A percentile compares a stretch with the other conserved stretches of the same genome.
Evolutionary conservation across 257 asterid genomes (phyloP).

Genomic region (Vinca minor): DNA sequence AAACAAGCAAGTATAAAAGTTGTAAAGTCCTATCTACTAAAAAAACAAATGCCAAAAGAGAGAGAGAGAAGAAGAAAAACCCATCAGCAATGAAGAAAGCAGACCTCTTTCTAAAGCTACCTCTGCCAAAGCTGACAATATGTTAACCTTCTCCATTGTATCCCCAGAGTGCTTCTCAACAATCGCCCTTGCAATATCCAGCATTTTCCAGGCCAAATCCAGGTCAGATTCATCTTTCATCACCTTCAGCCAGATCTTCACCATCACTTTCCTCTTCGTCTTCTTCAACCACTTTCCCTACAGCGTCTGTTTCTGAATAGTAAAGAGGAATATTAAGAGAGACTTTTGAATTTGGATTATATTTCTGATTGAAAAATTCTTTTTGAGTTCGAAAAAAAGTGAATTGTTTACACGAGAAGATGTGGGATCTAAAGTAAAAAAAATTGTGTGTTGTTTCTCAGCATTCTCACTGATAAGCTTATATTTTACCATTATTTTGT

Average conservation of each 20-base stretch:
- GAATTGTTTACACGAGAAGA: too few species aligned
- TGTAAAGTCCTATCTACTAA: background rate
- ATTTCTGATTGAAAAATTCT: background rate
- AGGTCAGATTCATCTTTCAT: constrained; percentile 96
- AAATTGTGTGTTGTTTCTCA: too few species aligned
- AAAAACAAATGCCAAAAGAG: background rate
- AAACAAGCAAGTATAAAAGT: background rate
- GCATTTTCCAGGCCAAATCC: constrained; percentile 98
- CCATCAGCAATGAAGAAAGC: constrained; percentile 8
- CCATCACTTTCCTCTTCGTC: constrained; percentile 52
- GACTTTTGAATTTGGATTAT: too few species aligned
- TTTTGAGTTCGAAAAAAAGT: background rate
- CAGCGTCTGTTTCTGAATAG: constrained; percentile 11
- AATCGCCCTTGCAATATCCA: constrained; percentile 91
- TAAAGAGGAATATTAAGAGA: background rate
- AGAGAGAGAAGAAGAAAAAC: too few species aligned
- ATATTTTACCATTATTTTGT: too few species aligned
- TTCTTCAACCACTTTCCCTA: constrained; percentile 29
- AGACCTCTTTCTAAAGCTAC: constrained; percentile 95
- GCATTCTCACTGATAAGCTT: too few species aligned
- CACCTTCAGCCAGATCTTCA: constrained; percentile 73
- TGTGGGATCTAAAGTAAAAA: too few species aligned
- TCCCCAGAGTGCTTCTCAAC: constrained; percentile 69
- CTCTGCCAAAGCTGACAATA: constrained; percentile 88
- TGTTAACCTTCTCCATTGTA: constrained; percentile 84